phyloP scores from a whole-genome alignment of 2,329 filamentous ascomycete genomes.

The Calycina herbarum region DNA sequence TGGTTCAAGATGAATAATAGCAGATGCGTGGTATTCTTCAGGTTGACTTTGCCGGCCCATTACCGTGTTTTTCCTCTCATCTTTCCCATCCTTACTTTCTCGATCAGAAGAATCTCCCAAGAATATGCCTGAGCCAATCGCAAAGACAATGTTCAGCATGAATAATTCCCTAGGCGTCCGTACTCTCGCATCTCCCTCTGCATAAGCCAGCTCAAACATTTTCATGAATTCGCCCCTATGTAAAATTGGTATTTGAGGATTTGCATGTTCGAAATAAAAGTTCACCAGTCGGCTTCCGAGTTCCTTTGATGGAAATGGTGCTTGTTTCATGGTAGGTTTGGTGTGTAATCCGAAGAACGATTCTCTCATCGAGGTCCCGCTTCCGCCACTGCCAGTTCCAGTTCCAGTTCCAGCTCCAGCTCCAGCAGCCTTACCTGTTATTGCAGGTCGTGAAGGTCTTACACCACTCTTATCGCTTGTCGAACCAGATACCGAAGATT shows the following conservation, averaged over 20 bases:
- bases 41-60: slow-evolving; percentile 64
- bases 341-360: slow-evolving; percentile 97
- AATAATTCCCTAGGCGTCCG: slow-evolving; percentile 83
- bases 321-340: slow-evolving; percentile 81
- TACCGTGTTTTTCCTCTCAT: slow-evolving; percentile 32
- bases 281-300: slow-evolving; percentile 72
- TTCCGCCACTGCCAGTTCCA: too few relatives aligned
- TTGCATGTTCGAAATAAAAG: slow-evolving; percentile 94
- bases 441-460: slow-evolving; percentile 55
- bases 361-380: slow-evolving; percentile 82
- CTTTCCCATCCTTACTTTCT: slow-evolving; percentile 27
- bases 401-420: slow-evolving; percentile 42
- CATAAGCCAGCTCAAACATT: slow-evolving; percentile 81
- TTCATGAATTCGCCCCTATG: slow-evolving; percentile 88
- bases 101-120: slow-evolving; percentile 59
- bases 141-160: slow-evolving; percentile 94
- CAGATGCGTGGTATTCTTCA: slow-evolving; percentile 94
- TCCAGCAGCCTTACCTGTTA: slow-evolving; percentile 40
- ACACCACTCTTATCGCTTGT: slow-evolving; percentile 64
- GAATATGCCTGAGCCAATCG: slow-evolving; percentile 92
- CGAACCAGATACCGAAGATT: slow-evolving; percentile 66
- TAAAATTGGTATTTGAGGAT: slow-evolving; percentile 91
- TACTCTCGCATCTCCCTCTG: slow-evolving; percentile 58
- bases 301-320: slow-evolving; percentile 76
- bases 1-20: slow-evolving; percentile 85